Evolutionary conservation across 1,139 yeast genomes (phyloP).

Genomic region (Candida buenavistaensis): DNA sequence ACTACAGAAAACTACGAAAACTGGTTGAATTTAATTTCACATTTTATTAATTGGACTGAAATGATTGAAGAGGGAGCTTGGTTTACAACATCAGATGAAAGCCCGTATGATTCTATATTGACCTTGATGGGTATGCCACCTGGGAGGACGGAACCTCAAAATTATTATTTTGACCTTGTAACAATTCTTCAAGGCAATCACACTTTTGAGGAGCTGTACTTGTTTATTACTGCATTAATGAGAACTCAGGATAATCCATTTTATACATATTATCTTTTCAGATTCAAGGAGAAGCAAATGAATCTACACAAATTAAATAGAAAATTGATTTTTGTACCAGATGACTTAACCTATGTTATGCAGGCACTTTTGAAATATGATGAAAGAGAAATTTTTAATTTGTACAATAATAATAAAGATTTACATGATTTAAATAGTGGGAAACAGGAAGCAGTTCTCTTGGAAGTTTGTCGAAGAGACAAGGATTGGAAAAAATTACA

Average conservation of each 20-base stretch:
- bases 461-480: conserved; percentile 49
- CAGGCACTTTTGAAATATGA: conserved; percentile 24
- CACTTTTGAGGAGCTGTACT: conserved; percentile 1
- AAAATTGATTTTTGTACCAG: conserved; percentile 10
- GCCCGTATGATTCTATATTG: conserved; percentile 9
- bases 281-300: conserved; percentile 18
- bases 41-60: conserved; percentile 9
- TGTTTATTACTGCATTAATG: conserved; percentile 12
- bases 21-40: conserved; percentile 2
- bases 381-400: conserved; percentile 24
- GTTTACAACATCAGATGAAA: conserved; percentile 4
- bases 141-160: background rate
- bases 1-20: background rate
- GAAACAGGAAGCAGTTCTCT: conserved; percentile 42
- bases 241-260: conserved; percentile 6
- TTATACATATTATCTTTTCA: conserved; percentile 9
- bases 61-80: conserved; percentile 9
- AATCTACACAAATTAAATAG: conserved; percentile 5
- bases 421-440: conserved; percentile 28
- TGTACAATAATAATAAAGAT: conserved; percentile 24
- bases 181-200: conserved; percentile 5
- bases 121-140: conserved; percentile 8
- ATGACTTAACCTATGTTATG: conserved; percentile 34
- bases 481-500: conserved; percentile 64
- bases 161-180: conserved; percentile 3